Conservation (phyloP, 352 stramenopile genomes). For the Pelagophyceae sp. region DNA sequence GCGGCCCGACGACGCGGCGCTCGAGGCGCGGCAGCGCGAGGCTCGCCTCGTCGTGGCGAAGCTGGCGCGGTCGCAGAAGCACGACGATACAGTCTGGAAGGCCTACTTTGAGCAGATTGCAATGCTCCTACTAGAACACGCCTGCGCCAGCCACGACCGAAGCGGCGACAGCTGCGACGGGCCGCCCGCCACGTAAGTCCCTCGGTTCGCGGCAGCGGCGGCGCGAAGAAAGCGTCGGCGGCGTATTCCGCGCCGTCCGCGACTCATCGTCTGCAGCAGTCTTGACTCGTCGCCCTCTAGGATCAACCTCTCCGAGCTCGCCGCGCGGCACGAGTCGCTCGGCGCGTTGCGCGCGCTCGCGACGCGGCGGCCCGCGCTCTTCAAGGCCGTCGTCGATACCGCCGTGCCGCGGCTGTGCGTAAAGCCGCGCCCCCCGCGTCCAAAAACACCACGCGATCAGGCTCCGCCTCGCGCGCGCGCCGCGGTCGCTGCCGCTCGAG, state of each 20-base stretch:
- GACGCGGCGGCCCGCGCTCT: not conserved
- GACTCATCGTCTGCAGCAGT: no score
- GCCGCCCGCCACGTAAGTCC: no score
- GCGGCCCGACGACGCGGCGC: not conserved
- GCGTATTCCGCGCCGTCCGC: no score
- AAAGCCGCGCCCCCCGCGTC: not conserved
- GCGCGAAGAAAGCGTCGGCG: not conserved
- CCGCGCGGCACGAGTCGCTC: constrained; percentile 12
- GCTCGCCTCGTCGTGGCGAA: not conserved
- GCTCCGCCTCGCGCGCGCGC: not conserved
- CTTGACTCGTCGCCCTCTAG: not conserved
- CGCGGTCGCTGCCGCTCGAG: not conserved
- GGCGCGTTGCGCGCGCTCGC: not conserved
- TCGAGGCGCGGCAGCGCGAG: not conserved
- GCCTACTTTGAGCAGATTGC: constrained; percentile 1
- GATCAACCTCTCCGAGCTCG: not conserved
- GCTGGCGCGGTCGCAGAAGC: not conserved
- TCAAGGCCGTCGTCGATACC: not conserved
- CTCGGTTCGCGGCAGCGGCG: not conserved
- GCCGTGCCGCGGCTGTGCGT: constrained; percentile 1
- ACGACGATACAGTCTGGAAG: not conserved
- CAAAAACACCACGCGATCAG: not conserved
- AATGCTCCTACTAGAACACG: not conserved
- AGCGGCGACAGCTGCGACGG: not conserved
- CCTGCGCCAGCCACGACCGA: not conserved